A percentile compares a stretch with the other conserved stretches of the same genome.
Evolutionary conservation across 2,329 filamentous ascomycete species (phyloP).

Genomic region (Pyrenophora graminea): DNA sequence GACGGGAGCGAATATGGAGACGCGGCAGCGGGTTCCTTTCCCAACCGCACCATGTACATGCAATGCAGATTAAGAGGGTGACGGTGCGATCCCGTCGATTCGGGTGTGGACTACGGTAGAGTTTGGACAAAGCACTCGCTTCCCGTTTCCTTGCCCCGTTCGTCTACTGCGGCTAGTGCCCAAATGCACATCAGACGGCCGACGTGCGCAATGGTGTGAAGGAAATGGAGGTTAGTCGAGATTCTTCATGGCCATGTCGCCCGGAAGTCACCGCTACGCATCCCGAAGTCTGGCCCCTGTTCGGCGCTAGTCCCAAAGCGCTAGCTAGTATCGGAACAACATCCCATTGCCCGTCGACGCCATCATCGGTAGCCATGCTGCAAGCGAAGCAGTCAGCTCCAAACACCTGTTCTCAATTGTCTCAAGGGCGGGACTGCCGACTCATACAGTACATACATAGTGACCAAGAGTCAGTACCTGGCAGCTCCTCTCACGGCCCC

Average conservation of each 20-base stretch:
- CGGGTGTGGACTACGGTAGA: neutral
- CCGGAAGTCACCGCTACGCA: no score
- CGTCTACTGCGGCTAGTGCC: neutral
- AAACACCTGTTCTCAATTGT: constrained; percentile 25
- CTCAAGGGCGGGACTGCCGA: neutral
- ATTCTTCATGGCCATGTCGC: no score
- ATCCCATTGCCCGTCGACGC: constrained; percentile 20
- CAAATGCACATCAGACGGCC: no score
- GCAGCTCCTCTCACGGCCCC: neutral
- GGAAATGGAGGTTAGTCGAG: no score
- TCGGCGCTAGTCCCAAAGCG: neutral
- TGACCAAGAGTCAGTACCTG: constrained; percentile 2
- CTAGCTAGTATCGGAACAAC: constrained; percentile 18
- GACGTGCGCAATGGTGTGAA: no score
- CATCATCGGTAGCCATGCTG: constrained; percentile 23
- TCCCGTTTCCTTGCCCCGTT: neutral
- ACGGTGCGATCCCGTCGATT: neutral
- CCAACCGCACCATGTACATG: constrained; percentile 13
- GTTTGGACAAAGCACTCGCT: constrained; percentile 4
- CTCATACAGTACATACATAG: neutral
- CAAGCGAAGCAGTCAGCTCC: constrained; percentile 12
- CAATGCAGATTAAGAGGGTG: constrained; percentile 6
- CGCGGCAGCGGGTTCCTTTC: constrained; percentile 23
- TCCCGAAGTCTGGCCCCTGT: neutral
- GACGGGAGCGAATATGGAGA: constrained; percentile 6